These are phyloP conservation scores for Leishmania aethiopica DNA, from an alignment of 208 protist genomes.

Conservation along the genomic window DNA sequence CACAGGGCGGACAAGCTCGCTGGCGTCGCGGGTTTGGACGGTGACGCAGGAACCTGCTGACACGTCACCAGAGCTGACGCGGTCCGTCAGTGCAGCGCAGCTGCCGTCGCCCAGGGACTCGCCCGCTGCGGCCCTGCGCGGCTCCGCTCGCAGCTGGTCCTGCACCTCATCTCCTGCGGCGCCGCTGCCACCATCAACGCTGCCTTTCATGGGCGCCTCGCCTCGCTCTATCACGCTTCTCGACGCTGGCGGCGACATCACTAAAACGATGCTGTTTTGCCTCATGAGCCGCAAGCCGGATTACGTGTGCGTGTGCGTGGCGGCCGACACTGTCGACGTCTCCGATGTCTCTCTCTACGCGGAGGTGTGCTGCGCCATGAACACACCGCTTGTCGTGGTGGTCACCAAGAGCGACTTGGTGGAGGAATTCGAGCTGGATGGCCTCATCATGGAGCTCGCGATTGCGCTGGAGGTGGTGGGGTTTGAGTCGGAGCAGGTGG, in stretches of 20 bases:
- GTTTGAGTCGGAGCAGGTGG: constrained; percentile 47
- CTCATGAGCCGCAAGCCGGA: constrained; percentile 93
- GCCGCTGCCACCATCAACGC: constrained; percentile 10
- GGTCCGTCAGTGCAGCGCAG: neutral
- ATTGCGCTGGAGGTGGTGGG: constrained; percentile 46
- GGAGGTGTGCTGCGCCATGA: constrained; percentile 91
- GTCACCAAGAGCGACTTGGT: constrained; percentile 95
- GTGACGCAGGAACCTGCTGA: constrained; percentile 20
- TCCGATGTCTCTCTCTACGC: constrained; percentile 77
- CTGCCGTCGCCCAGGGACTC: constrained; percentile 2
- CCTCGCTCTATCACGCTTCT: constrained; percentile 57
- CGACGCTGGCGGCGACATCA: constrained; percentile 82
- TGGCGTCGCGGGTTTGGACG: constrained; percentile 92
- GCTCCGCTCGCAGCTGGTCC: neutral
- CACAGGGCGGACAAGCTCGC: constrained; percentile 92
- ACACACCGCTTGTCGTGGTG: constrained; percentile 91
- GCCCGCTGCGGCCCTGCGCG: neutral
- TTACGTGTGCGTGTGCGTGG: constrained; percentile 84
- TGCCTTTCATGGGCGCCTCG: constrained; percentile 25
- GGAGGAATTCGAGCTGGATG: constrained; percentile 92
- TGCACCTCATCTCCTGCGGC: constrained; percentile 3
- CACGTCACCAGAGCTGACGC: neutral
- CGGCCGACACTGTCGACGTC: constrained; percentile 43
- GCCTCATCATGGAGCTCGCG: constrained; percentile 85
- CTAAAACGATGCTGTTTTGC: constrained; percentile 88